A percentile compares a stretch with the other conserved stretches of the same genome.
phyloP scores from a whole-genome alignment of 2,329 filamentous ascomycete genomes.

The Fusarium acutatum region DNA sequence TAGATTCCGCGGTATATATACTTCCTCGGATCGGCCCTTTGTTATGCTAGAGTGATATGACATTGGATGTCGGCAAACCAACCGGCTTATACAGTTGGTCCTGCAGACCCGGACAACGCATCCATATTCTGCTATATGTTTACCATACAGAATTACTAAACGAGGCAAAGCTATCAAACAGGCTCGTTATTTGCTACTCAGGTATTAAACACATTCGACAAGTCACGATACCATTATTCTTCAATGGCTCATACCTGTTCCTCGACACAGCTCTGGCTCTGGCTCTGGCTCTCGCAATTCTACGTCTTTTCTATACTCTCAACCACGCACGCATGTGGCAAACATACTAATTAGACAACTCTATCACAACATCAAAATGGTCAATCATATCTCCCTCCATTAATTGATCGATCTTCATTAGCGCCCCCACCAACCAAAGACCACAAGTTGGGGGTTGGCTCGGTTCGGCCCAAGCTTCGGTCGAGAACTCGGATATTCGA shows the following conservation, averaged over 20 bases:
- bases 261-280: background rate
- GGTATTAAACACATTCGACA: background rate
- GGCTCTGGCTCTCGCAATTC: background rate
- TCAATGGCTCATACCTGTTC: background rate
- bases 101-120: background rate
- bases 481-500: slow-evolving; percentile 28
- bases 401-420: background rate
- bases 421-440: background rate
- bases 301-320: background rate
- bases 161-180: background rate
- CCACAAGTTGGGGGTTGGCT: slow-evolving; percentile 12
- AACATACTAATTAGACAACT: background rate
- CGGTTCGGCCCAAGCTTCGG: slow-evolving; percentile 19
- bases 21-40: slow-evolving; percentile 24
- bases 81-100: background rate
- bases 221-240: background rate
- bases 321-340: background rate
- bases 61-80: background rate
- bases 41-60: slow-evolving; percentile 1
- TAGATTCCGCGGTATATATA: background rate
- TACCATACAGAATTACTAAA: slow-evolving; percentile 19
- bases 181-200: background rate
- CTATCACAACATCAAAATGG: background rate
- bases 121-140: background rate
- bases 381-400: background rate